A percentile compares a stretch with the other conserved stretches of the same genome.
These are phyloP conservation scores for Pestalotiopsis sp. DNA, from an alignment of 2,329 filamentous ascomycete species.

Conservation along the genomic window DNA sequence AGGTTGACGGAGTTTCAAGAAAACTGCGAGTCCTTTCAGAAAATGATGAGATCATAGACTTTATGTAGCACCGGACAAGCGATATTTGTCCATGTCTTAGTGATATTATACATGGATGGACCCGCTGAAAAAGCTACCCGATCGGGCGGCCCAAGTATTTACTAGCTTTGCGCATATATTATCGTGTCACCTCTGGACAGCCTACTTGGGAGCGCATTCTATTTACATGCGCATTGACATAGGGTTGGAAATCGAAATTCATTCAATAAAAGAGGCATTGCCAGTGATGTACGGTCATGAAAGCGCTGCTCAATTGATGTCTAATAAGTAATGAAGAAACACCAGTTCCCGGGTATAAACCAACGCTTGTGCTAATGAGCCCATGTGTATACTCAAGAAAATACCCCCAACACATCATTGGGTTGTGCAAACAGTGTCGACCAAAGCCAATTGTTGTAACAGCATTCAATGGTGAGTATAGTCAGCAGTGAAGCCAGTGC, in stretches of 20 bases:
- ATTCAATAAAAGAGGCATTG: not conserved
- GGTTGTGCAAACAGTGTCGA: no score
- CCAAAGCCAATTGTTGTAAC: no score
- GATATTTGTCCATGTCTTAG: no score
- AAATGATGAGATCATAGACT: constrained; percentile 17
- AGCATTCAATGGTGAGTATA: no score
- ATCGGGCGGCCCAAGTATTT: not conserved
- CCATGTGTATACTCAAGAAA: no score
- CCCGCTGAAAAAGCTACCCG: not conserved
- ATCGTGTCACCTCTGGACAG: not conserved
- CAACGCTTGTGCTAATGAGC: no score
- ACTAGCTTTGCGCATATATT: not conserved
- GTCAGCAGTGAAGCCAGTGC: no score
- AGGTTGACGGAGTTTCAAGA: constrained; percentile 1
- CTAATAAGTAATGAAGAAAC: not conserved
- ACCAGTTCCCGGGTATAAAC: no score
- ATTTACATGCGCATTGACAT: not conserved
- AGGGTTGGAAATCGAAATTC: not conserved
- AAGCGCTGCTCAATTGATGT: no score
- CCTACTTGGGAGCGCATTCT: not conserved
- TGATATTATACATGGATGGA: not conserved
- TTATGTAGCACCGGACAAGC: constrained; percentile 1
- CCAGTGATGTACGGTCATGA: not conserved
- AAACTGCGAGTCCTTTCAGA: constrained; percentile 5
- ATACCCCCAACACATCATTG: no score